Base-by-base conservation (phyloP, 148 eudicot species). In the Nepenthes gracilis region DNA sequence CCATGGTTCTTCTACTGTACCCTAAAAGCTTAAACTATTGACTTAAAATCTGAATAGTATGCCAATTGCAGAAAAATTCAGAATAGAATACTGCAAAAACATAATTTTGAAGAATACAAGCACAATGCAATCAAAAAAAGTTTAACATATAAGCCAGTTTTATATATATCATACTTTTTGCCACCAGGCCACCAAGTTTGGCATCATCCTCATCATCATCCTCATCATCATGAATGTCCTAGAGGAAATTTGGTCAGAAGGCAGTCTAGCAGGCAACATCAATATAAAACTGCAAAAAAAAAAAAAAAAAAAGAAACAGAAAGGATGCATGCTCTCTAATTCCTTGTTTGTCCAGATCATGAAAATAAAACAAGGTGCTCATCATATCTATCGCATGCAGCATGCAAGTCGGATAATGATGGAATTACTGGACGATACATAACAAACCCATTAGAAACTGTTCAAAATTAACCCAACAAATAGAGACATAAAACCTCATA, bases 121-220 rank as follows among this genome's bases (percentile, higher is more conserved):
- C 8, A 3, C 8, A 40, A 0, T 40, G 45, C 4, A 40, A 4
- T 40, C 45, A 40, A 40, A 40, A 4, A 40, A 40, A 0, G 6
- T 40, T 0, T 40, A 40, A 3, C 8, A 40, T 40, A 8, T 4
- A 40, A 40, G 45, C 53, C 53, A 49, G 11, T 5, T 10, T 49
- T 6, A 49, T 10, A 5, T 23, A 62, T 37, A 61, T 40, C 85
- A 78, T 82, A 94, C 99, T 75, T 83, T 85, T 84, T 15, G 77
- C 85, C 64, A 76, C 86, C 58, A 81, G 58, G 11, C 83, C 87
- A n/a, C 48, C 77, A 6, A 63, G 67, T 15, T 77, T 64, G 59
- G 60, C 47, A 35, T 83, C 83, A 5, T 83, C 86, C 0, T 77
- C 85, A 9, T 64, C 72, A 0, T 70, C 82, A 5, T 86, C 87